Evolutionary conservation across 1,284 basidiomycete species (phyloP).

Genomic region (Peniophora sp.): DNA sequence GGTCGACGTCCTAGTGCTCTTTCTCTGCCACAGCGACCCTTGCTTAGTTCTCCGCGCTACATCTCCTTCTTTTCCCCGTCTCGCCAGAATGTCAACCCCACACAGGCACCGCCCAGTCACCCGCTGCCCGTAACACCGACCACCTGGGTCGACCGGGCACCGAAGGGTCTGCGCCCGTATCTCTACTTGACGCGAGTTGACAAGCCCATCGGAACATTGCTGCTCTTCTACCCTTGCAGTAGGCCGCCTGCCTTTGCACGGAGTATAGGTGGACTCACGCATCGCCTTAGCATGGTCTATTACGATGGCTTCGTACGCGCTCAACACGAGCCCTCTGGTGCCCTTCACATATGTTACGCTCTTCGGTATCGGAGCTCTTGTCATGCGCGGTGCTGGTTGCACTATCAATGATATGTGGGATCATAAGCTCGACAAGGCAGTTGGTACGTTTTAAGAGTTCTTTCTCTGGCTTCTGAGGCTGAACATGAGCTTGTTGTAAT

Average conservation of each 20-base stretch:
- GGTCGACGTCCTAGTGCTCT: too few species aligned
- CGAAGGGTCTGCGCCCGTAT: conserved; percentile 64
- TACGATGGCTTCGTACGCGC: conserved; percentile 84
- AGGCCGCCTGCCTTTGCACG: conserved; percentile 21
- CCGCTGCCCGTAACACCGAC: conserved; percentile 13
- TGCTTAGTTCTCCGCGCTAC: not conserved
- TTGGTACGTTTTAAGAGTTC: conserved; percentile 54
- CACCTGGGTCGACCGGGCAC: conserved; percentile 66
- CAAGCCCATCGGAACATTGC: conserved; percentile 90
- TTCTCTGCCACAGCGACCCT: too few species aligned
- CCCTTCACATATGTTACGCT: conserved; percentile 74
- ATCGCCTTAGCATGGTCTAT: conserved; percentile 80
- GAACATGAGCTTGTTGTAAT: conserved; percentile 29
- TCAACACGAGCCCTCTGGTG: conserved; percentile 53
- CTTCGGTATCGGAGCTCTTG: conserved; percentile 85
- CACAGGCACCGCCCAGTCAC: not conserved
- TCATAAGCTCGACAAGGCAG: conserved; percentile 80
- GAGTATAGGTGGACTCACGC: not conserved
- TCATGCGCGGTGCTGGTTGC: conserved; percentile 98
- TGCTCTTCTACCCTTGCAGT: conserved; percentile 94
- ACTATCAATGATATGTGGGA: conserved; percentile 99
- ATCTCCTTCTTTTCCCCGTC: not conserved
- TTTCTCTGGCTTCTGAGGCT: conserved; percentile 24
- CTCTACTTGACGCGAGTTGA: conserved; percentile 83
- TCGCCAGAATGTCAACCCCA: not conserved